A percentile compares a stretch with the other conserved stretches of the same genome.
These are phyloP conservation scores for Metschnikowia continentalis DNA, from an alignment of 805 yeast species.

Conservation along the genomic window DNA sequence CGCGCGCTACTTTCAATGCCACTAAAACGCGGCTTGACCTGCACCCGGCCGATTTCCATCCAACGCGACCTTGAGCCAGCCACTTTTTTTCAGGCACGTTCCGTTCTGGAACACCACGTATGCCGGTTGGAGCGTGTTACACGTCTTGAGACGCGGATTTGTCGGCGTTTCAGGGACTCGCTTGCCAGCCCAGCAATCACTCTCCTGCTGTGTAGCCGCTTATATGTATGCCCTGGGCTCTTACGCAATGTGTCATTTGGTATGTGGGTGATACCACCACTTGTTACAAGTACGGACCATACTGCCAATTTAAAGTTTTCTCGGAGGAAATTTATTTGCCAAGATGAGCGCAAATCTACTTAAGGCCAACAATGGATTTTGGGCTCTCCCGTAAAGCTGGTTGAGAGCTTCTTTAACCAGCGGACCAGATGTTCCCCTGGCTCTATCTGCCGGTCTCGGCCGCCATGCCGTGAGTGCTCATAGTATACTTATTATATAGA, in stretches of 20 bases:
- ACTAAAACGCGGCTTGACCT: constrained; percentile 2
- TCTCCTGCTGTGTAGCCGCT: neutral
- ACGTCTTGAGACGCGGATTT: neutral
- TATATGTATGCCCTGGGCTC: neutral
- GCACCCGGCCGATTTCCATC: neutral
- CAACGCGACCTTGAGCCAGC: constrained; percentile 1
- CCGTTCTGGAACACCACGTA: neutral
- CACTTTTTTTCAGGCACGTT: constrained; percentile 2
- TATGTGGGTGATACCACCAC: neutral
- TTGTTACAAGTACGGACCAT: too few relatives aligned
- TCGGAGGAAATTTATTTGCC: too few relatives aligned
- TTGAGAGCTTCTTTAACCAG: neutral
- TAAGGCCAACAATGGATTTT: too few relatives aligned
- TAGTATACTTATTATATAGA: neutral
- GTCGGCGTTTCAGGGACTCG: neutral
- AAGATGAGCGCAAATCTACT: too few relatives aligned
- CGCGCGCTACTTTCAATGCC: neutral
- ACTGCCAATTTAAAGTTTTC: too few relatives aligned
- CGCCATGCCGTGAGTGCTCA: neutral
- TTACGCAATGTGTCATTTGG: neutral
- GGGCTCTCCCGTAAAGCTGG: too few relatives aligned
- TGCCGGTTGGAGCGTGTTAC: neutral
- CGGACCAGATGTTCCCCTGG: neutral
- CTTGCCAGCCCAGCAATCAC: neutral
- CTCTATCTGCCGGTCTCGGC: neutral